Evolutionary conservation across 2,329 filamentous ascomycete species (phyloP).

Genomic region (Penicillium digitatum): DNA sequence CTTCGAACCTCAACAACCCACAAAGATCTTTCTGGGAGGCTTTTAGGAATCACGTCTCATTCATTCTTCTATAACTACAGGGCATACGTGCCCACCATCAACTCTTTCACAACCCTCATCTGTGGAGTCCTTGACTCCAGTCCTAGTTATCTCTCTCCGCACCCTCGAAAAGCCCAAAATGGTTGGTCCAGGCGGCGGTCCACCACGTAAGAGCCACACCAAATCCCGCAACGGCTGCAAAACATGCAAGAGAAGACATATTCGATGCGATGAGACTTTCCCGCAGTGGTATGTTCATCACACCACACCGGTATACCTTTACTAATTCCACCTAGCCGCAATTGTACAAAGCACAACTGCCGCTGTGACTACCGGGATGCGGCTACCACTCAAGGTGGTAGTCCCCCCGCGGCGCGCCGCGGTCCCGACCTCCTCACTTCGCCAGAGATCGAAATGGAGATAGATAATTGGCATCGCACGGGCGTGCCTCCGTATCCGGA

Average conservation of each 20-base stretch:
- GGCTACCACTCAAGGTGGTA: constrained; percentile 55
- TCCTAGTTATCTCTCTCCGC: background rate
- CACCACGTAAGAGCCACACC: constrained; percentile 86
- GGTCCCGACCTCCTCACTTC: constrained; percentile 73
- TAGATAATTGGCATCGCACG: constrained; percentile 78
- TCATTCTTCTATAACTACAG: background rate
- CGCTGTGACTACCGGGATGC: constrained; percentile 96
- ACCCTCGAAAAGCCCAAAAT: constrained; percentile 48
- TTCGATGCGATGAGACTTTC: constrained; percentile 95
- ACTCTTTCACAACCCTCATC: background rate
- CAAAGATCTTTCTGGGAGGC: constrained; percentile 14
- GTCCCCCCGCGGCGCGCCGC: constrained; percentile 49
- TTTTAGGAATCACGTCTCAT: background rate
- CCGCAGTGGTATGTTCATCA: constrained; percentile 75
- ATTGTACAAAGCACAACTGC: constrained; percentile 98
- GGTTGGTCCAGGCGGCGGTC: constrained; percentile 92
- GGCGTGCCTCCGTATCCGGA: constrained; percentile 82
- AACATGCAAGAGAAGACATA: constrained; percentile 95
- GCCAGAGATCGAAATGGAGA: constrained; percentile 73
- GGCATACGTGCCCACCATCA: background rate
- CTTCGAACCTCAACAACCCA: constrained; percentile 1
- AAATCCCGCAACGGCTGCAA: constrained; percentile 98
- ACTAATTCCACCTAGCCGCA: constrained; percentile 60
- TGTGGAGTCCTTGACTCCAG: background rate
- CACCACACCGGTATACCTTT: constrained; percentile 15